phyloP scores from a whole-genome alignment of 2,329 filamentous ascomycete species.

The Penicillium sp. region DNA sequence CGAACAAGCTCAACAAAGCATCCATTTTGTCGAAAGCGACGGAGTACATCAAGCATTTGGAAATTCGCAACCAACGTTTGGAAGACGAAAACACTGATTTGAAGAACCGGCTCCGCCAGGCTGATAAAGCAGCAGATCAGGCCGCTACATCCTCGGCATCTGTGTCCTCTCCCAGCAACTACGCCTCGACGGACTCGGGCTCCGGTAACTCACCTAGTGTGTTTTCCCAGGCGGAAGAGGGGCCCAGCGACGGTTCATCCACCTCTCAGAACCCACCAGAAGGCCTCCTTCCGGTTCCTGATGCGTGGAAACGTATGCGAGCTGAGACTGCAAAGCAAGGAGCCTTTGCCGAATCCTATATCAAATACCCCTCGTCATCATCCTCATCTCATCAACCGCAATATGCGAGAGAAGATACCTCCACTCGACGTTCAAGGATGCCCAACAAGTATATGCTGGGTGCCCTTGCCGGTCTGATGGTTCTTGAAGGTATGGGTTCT shows the following conservation, averaged over 20 bases:
- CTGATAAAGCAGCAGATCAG: slow-evolving; percentile 61
- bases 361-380: slow-evolving; percentile 24
- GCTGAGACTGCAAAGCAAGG: slow-evolving; percentile 35
- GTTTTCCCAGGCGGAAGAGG: slow-evolving; percentile 43
- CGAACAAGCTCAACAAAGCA: slow-evolving; percentile 97
- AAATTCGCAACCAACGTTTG: slow-evolving; percentile 82
- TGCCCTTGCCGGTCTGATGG: slow-evolving; percentile 86
- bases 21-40: slow-evolving; percentile 94
- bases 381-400: slow-evolving; percentile 24
- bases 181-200: slow-evolving; percentile 39
- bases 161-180: slow-evolving; percentile 44
- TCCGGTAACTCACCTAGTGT: slow-evolving; percentile 42
- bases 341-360: slow-evolving; percentile 42
- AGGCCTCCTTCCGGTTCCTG: slow-evolving; percentile 46
- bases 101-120: slow-evolving; percentile 75
- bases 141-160: slow-evolving; percentile 38
- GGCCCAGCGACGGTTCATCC: slow-evolving; percentile 32
- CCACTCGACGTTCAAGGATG: slow-evolving; percentile 52
- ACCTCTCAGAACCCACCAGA: slow-evolving; percentile 39
- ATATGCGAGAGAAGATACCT: slow-evolving; percentile 43
- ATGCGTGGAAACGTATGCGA: slow-evolving; percentile 45
- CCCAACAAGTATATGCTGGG: slow-evolving; percentile 84
- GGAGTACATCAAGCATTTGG: slow-evolving; percentile 90
- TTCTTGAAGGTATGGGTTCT: slow-evolving; percentile 76
- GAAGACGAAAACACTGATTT: slow-evolving; percentile 77